Evolutionary conservation across 2,329 filamentous ascomycete genomes (phyloP), one percentile per base, ranked within the genome.

Genomic region (Coniella vitis): DNA sequence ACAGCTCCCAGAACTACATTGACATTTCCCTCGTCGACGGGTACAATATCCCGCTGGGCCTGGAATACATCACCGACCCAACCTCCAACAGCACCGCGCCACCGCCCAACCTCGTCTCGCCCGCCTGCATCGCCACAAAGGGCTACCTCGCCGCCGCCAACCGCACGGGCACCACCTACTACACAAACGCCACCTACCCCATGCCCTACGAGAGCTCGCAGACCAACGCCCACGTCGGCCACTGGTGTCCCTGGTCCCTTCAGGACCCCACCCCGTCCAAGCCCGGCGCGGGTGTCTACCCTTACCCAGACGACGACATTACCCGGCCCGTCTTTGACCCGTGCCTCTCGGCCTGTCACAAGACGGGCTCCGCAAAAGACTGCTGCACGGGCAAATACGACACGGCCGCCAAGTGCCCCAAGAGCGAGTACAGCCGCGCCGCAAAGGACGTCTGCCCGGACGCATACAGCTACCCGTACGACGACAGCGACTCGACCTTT

Each of bases 21-120:
- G 87, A 93, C 64, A 87, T 93, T 54, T 90, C 86, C 36, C 73
- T 91, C 3, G 87, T 93, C 19, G 87, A 93, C 61, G 87, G 87
- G 42, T 91, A 91, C 74, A 91, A 91, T 61, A 67, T 91, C 1
- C 85, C 86, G 2, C 62, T 90, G 54, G 83, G 79, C 25, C 78
- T 81, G 60, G 71, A 74, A 47, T 78, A 81, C 56, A 45, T 51
- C 12, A 22, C 48, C 44, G 71, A 79, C 21, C 76, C 78, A 3
- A 76, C 82, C 19, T 73, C 76, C 47, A 83, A 86, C 57, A 74
- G 76, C 7, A 74, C 72, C 1, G 75, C 85, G 47, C 83, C 90
- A 51, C 84, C 86, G 12, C 84, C 85, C 8, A 90, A 89, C 58
- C 73, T 88, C 19, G 86, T 83, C 45, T 90, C 90, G 61, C 79